phyloP scores from a whole-genome alignment of 495 filamentous ascomycete genomes.

The Ascodesmis nigricans region DNA sequence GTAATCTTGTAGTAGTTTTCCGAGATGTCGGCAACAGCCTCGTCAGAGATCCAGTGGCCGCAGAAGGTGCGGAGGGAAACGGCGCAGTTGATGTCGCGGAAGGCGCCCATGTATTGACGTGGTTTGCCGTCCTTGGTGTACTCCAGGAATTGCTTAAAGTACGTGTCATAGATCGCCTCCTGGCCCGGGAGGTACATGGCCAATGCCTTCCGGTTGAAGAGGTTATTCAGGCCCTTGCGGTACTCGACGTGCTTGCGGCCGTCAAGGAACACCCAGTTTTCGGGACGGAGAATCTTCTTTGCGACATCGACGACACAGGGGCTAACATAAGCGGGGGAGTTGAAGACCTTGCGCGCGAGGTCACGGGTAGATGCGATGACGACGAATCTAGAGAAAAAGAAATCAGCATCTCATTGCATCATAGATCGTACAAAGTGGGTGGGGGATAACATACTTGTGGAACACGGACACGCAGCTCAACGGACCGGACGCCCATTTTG shows the following conservation, averaged over 20 bases:
- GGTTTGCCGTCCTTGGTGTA: conserved; percentile 54
- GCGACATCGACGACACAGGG: conserved; percentile 93
- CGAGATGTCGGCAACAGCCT: conserved; percentile 78
- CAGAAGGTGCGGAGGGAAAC: conserved; percentile 91
- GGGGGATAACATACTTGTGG: conserved; percentile 59
- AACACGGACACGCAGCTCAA: conserved; percentile 96
- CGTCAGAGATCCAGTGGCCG: conserved; percentile 80
- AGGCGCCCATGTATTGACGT: conserved; percentile 68
- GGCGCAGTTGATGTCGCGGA: conserved; percentile 91
- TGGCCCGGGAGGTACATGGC: conserved; percentile 75
- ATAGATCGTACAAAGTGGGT: not conserved
- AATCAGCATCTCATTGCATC: not conserved
- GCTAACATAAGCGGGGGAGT: conserved; percentile 78
- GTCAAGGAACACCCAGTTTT: conserved; percentile 96
- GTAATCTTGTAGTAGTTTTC: conserved; percentile 96
- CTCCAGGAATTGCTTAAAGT: conserved; percentile 56
- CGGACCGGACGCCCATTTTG: conserved; percentile 74
- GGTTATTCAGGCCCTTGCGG: conserved; percentile 81
- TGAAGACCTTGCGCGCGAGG: conserved; percentile 92
- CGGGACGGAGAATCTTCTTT: conserved; percentile 74
- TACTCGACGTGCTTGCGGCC: conserved; percentile 90
- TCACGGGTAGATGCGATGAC: conserved; percentile 91
- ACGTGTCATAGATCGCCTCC: conserved; percentile 75
- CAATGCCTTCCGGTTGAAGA: conserved; percentile 83
- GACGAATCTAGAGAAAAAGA: conserved; percentile 48